Base-by-base conservation (phyloP, 495 filamentous ascomycete genomes). In the Letharia lupina region DNA sequence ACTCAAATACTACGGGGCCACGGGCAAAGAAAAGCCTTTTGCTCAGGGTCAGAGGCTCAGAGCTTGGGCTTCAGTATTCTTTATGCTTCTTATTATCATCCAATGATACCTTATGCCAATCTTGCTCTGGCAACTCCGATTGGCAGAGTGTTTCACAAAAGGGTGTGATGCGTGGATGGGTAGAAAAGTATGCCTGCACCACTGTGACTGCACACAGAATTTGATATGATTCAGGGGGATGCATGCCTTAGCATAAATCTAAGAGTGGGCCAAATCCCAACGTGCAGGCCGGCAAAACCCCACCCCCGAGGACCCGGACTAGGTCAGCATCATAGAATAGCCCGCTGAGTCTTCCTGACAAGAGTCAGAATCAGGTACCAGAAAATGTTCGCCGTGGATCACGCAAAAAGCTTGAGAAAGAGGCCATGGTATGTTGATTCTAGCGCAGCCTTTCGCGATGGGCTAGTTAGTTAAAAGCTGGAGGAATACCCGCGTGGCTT, bases 161-260 rank as follows among this genome's bases (percentile, higher is more conserved):
- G 54, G 31, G 3, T 39, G 37, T 39, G 37, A 16, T n/a, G n/a
- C n/a, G n/a, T n/a, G n/a, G n/a, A n/a, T 56, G 52, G 31, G 52
- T 35, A 18, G 7, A 35, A 33, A 31, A 23, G n/a, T 0, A 28
- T 28, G 23, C 23, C 23, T 28, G 23, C 23, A 28, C 23, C 23
- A 28, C 23, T 28, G 1, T 57, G 33, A 6, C 33, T 37, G 54
- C 15, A 37, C 54, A 20, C 31, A 37, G 31, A 4, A 57, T 37
- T 57, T 20, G 54, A 57, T 57, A 37, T 56, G 12, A 57, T 57
- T 57, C 54, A 37, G 54, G 54, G 54, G 54, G 54, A 15, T 57
- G 54, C 54, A 57, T 57, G 33, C 33, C 16, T 37, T 37, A 57
- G 54, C 54, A 35, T 57, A 20, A 37, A 28, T 28, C 23, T 20